A percentile compares a stretch with the other conserved stretches of the same genome.
These are phyloP conservation scores for Rhodosporidiobolus odoratus DNA, from an alignment of 768 basidiomycete genomes.

Conservation along the genomic window DNA sequence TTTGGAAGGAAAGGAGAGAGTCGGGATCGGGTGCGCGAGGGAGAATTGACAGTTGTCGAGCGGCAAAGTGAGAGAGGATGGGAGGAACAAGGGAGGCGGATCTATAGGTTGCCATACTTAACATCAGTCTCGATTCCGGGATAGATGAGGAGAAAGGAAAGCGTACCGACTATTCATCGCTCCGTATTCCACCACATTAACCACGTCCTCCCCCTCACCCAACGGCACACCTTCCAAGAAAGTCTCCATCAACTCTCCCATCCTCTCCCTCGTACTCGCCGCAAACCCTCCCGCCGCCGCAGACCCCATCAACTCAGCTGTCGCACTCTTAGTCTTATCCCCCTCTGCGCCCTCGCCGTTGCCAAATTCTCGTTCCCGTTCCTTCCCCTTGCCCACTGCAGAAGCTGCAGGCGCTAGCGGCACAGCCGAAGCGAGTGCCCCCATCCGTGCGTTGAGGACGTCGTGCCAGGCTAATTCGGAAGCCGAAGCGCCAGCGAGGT, in stretches of 20 bases:
- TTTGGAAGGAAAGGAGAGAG: conserved; percentile 27
- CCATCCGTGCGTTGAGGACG: conserved; percentile 9
- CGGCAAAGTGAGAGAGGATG: conserved; percentile 1
- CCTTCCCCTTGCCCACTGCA: not conserved
- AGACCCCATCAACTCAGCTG: conserved; percentile 32
- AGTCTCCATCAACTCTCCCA: conserved; percentile 12
- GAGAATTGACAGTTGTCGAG: too few relatives aligned
- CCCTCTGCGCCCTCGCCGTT: not conserved
- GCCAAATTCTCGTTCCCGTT: not conserved
- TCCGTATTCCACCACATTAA: conserved; percentile 40
- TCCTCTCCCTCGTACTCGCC: conserved; percentile 17
- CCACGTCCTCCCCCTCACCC: not conserved
- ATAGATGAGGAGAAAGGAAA: not conserved
- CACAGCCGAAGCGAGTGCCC: not conserved
- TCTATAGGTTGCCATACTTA: not conserved
- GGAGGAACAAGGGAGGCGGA: conserved; percentile 24
- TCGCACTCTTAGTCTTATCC: not conserved
- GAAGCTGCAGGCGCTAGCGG: not conserved
- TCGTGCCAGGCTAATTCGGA: conserved; percentile 36
- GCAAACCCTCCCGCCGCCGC: conserved; percentile 32
- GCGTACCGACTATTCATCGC: conserved; percentile 31
- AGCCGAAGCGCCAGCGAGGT: conserved; percentile 9
- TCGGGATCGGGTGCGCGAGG: conserved; percentile 13
- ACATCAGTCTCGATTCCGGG: not conserved
- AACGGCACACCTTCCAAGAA: conserved; percentile 19